Conservation (phyloP, 768 basidiomycete genomes). For the Trichaptum fuscoviolaceum region DNA sequence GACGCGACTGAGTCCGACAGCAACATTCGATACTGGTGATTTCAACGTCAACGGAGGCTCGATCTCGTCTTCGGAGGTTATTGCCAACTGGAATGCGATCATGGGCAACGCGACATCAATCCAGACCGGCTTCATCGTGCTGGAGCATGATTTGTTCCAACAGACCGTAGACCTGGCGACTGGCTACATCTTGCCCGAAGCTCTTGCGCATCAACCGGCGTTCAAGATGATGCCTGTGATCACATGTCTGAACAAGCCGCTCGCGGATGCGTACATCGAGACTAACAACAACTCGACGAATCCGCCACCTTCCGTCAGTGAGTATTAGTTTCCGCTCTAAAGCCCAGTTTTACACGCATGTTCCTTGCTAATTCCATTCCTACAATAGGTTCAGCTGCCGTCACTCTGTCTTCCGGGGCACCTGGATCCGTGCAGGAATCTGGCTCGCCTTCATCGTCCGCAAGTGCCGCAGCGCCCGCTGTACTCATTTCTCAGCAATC, state of each 20-base stretch:
- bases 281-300: slow-evolving; percentile 68
- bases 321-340: neutral
- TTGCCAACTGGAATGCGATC: slow-evolving; percentile 71
- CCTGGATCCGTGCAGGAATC: slow-evolving; percentile 31
- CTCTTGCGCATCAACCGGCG: slow-evolving; percentile 55
- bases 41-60: slow-evolving; percentile 73
- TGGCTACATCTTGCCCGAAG: slow-evolving; percentile 81
- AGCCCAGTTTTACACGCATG: neutral
- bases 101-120: slow-evolving; percentile 53
- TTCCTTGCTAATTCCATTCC: neutral
- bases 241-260: slow-evolving; percentile 52
- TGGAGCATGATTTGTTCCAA: slow-evolving; percentile 84
- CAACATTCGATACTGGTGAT: slow-evolving; percentile 75
- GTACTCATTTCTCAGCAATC: neutral
- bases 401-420: slow-evolving; percentile 28
- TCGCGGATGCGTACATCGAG: slow-evolving; percentile 74
- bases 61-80: slow-evolving; percentile 50
- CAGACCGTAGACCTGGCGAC: slow-evolving; percentile 82
- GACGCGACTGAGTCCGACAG: slow-evolving; percentile 57
- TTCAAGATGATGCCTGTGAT: slow-evolving; percentile 73
- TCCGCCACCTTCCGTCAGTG: slow-evolving; percentile 34
- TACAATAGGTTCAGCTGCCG: slow-evolving; percentile 3
- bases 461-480: neutral
- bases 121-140: slow-evolving; percentile 78
- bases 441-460: slow-evolving; percentile 9